Evolutionary conservation across 2,329 filamentous ascomycete species (phyloP), one percentile per base, ranked within the genome.

Genomic region (Sporothrix phasma): DNA sequence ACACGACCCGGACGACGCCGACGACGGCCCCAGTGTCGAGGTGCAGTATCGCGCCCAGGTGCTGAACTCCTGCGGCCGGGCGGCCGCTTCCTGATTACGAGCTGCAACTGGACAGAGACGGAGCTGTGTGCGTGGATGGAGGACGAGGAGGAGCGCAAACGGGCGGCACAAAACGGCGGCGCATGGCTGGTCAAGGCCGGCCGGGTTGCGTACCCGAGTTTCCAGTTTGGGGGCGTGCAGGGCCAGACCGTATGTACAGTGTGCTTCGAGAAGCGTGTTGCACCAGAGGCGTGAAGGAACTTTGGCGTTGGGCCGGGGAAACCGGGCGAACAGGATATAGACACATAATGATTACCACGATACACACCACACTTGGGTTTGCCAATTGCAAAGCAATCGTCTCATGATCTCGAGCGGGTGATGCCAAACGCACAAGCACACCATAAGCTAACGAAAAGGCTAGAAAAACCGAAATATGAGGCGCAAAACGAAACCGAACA

Each of bases 31-130:
- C 43, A 82, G 88, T 62, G 79, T 89, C 13, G 89, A 86, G 72
- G 90, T 95, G 73, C 81, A 81, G 3, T 99, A 99, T 76, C 82
- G 84, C 56, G 80, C 81, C 54, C 84, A 85, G 61, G 86, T 93
- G 37, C 78, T 87, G 66, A 76, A 75, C 31, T 97, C 67, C 81
- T 97, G 61, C 85, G 84, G 69, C 77, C 76, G 0, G 88, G 87
- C 1, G 90, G 90, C 0, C 79, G 90, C 26, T 83, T 97, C 70
- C 76, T 97, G 66, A 84, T 99, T 62, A 97, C 94, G 63, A 97
- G 92, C 75, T 99, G 94, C 74, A 99, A 99, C 76, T 99, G 94
- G 94, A 97, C 93, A 1, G 92, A 94, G 77, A 83, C 86, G 46
- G 94, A 99, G 78, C 76, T 99, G 70, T 79, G 82, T 66, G 77